phyloP scores from a whole-genome alignment of 257 asterid genomes.

The Primulina eburnea region DNA sequence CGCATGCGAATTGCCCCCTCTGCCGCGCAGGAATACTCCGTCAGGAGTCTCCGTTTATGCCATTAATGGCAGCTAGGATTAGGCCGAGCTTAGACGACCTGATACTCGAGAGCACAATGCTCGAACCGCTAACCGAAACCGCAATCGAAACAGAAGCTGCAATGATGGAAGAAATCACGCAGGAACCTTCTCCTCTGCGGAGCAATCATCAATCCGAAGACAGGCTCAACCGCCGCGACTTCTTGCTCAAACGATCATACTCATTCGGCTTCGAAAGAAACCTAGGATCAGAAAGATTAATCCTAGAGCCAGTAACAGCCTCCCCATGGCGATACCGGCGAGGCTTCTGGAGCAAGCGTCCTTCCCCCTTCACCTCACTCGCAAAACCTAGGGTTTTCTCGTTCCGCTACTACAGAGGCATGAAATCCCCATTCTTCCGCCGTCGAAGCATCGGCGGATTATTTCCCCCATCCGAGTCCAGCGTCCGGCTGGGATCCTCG shows the following conservation, averaged over 20 bases:
- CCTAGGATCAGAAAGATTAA: conserved; percentile 73
- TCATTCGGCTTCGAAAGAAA: conserved; percentile 89
- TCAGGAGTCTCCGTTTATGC: conserved; percentile 76
- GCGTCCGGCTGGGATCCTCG: conserved; percentile 62
- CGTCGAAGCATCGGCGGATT: conserved; percentile 72
- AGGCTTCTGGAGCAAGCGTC: conserved; percentile 46
- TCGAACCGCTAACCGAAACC: conserved; percentile 53
- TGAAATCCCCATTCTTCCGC: conserved; percentile 88
- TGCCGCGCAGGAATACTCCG: conserved; percentile 81
- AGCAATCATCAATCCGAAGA: conserved; percentile 55
- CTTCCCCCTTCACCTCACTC: conserved; percentile 76
- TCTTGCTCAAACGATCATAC: conserved; percentile 81
- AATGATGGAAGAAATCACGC: conserved; percentile 45
- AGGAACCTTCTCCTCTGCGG: conserved; percentile 54
- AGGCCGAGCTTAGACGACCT: conserved; percentile 84
- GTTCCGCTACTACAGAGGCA: conserved; percentile 77
- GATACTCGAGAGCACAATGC: conserved; percentile 48
- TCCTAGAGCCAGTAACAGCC: conserved; percentile 69
- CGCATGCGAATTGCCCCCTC: conserved; percentile 94
- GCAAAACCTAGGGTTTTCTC: conserved; percentile 76
- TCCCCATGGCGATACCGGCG: conserved; percentile 93
- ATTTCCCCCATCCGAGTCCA: conserved; percentile 70
- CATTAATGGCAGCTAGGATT: conserved; percentile 85
- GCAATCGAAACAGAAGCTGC: conserved; percentile 45
- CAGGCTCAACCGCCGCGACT: conserved; percentile 60